These are phyloP conservation scores for Alliaria petiolata DNA, from an alignment of 345 rosid genomes.

Conservation along the genomic window DNA sequence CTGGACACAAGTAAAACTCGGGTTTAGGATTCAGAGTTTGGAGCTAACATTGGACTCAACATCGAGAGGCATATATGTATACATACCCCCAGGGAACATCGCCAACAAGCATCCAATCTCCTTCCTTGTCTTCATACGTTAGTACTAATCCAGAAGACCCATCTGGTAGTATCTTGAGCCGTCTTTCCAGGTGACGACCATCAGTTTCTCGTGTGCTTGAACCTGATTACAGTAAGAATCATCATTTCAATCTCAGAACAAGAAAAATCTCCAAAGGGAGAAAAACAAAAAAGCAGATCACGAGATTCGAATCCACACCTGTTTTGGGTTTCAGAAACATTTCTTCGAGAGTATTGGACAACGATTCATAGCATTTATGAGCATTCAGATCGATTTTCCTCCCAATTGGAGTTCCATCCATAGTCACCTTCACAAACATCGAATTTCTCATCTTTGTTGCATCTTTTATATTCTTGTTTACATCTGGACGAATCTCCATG, in stretches of 20 bases:
- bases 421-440: slow-evolving; percentile 78
- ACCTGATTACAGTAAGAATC: slow-evolving; percentile 19
- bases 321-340: slow-evolving; percentile 59
- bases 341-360: slow-evolving; percentile 63
- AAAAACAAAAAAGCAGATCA: not conserved
- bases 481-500: slow-evolving; percentile 35
- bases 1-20: slow-evolving; percentile 36
- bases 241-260: not conserved
- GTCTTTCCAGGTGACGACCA: slow-evolving; percentile 23
- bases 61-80: not conserved
- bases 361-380: slow-evolving; percentile 63
- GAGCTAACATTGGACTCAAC: not conserved
- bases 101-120: slow-evolving; percentile 99
- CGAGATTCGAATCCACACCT: slow-evolving; percentile 3
- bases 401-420: slow-evolving; percentile 95
- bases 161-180: slow-evolving; percentile 49
- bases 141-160: slow-evolving; percentile 77
- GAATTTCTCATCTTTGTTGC: slow-evolving; percentile 42
- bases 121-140: slow-evolving; percentile 91
- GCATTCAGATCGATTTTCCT: slow-evolving; percentile 79
- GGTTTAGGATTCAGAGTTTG: not conserved
- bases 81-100: slow-evolving; percentile 97
- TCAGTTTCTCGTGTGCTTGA: slow-evolving; percentile 30
- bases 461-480: slow-evolving; percentile 26
- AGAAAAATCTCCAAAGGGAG: not conserved